Conservation (phyloP, 345 rosid species). For the Acer campestre region DNA sequence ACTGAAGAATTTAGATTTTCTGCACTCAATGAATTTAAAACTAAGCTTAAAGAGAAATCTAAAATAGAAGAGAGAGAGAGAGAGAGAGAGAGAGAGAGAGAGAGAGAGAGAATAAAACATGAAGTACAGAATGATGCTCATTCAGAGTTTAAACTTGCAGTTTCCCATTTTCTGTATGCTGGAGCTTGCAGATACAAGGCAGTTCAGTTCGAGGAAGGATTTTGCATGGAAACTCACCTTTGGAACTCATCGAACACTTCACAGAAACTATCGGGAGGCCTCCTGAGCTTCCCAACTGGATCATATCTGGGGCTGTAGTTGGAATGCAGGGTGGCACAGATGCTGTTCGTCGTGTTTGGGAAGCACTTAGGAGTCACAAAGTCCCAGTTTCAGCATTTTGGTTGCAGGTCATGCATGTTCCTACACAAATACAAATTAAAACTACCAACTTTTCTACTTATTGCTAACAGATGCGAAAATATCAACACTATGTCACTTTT, state of each 20-base stretch:
- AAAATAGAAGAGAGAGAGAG: background rate
- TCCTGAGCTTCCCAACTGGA: slow-evolving; percentile 79
- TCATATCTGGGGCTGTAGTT: slow-evolving; percentile 72
- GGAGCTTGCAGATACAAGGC: slow-evolving; percentile 62
- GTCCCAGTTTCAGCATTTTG: slow-evolving; percentile 76
- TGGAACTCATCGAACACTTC: slow-evolving; percentile 58
- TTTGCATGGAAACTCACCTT: slow-evolving; percentile 58
- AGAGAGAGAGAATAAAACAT: background rate
- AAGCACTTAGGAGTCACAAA: slow-evolving; percentile 41
- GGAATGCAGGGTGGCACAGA: slow-evolving; percentile 88
- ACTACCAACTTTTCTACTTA: background rate
- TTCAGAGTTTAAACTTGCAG: slow-evolving; percentile 33
- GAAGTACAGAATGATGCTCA: slow-evolving; percentile 2
- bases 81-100: too few relatives aligned
- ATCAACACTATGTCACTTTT: background rate
- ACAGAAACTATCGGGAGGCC: slow-evolving; percentile 69
- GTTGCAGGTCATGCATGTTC: slow-evolving; percentile 58
- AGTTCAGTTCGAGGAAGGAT: slow-evolving; percentile 59
- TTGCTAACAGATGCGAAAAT: background rate
- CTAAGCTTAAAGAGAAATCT: background rate
- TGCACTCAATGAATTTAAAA: background rate
- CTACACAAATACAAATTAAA: background rate
- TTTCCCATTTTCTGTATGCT: slow-evolving; percentile 35
- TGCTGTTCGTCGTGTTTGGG: slow-evolving; percentile 53
- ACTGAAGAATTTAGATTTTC: background rate